A percentile compares a stretch with the other conserved stretches of the same genome.
Evolutionary conservation across 352 stramenopile species (phyloP).

Genomic region (Pythium periplocum): DNA sequence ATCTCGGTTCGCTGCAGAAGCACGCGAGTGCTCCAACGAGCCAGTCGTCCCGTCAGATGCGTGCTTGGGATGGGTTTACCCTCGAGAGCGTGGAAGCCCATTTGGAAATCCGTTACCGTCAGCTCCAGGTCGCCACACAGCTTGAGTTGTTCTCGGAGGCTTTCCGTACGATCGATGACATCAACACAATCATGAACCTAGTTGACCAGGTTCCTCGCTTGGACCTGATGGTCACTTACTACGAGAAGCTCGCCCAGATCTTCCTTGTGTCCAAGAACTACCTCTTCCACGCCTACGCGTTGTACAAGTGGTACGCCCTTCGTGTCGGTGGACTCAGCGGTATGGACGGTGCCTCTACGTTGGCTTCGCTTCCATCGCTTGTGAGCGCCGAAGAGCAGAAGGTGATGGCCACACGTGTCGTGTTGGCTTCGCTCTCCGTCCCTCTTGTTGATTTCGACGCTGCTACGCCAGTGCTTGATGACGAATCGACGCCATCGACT

Average conservation of each 20-base stretch:
- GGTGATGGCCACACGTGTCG: constrained; percentile 86
- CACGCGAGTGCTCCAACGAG: constrained; percentile 71
- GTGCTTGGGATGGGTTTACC: constrained; percentile 96
- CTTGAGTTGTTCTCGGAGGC: constrained; percentile 97
- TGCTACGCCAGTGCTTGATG: constrained; percentile 46
- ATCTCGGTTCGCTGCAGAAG: constrained; percentile 94
- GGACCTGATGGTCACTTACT: constrained; percentile 96
- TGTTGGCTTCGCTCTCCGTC: constrained; percentile 93
- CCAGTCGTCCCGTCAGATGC: constrained; percentile 81
- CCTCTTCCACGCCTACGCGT: constrained; percentile 96
- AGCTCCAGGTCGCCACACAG: constrained; percentile 93
- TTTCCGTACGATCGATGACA: constrained; percentile 98
- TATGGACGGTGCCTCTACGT: constrained; percentile 31
- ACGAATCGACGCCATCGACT: constrained; percentile 53
- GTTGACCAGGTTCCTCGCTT: constrained; percentile 88
- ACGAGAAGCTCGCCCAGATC: constrained; percentile 96
- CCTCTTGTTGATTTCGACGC: constrained; percentile 73
- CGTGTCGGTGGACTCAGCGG: constrained; percentile 85
- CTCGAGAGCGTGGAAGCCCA: constrained; percentile 94
- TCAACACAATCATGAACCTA: constrained; percentile 96
- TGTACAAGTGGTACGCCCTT: constrained; percentile 94
- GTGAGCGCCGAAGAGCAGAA: constrained; percentile 78
- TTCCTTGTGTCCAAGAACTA: constrained; percentile 97
- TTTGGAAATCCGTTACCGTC: constrained; percentile 95
- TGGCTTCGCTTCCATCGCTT: constrained; percentile 33